Evolutionary conservation across 2,329 filamentous ascomycete genomes (phyloP).

Genomic region (Apiospora arundinis): DNA sequence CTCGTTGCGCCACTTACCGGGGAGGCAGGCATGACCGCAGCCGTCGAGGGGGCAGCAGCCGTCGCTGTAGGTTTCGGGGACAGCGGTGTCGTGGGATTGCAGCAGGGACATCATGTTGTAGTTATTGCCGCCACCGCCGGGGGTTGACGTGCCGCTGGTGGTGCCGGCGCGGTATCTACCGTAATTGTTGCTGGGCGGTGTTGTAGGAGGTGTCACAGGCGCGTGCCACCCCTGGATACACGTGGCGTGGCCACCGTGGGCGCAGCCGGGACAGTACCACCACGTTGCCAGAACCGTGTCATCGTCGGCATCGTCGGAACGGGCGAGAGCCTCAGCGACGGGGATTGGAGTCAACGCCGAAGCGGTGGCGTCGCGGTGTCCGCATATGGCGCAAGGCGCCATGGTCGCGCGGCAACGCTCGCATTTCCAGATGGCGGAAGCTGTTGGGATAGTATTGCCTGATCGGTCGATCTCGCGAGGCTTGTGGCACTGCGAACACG

Average conservation of each 20-base stretch:
- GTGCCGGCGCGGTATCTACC: background rate
- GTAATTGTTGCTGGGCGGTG: background rate
- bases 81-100: conserved; percentile 33
- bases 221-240: conserved; percentile 67
- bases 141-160: conserved; percentile 23
- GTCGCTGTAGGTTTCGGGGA: conserved; percentile 50
- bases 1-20: conserved; percentile 61
- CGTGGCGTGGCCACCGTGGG: conserved; percentile 66
- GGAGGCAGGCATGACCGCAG: conserved; percentile 68
- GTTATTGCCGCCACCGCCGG: conserved; percentile 10
- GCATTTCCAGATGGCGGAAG: conserved; percentile 61
- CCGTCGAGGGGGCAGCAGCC: conserved; percentile 71
- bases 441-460: conserved; percentile 40
- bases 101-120: background rate
- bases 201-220: conserved; percentile 31
- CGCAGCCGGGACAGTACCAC: conserved; percentile 70
- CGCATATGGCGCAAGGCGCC: conserved; percentile 65
- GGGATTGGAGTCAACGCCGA: conserved; percentile 38
- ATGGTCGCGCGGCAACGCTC: conserved; percentile 60
- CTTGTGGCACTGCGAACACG: conserved; percentile 63
- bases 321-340: conserved; percentile 33
- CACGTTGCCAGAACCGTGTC: conserved; percentile 52
- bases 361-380: conserved; percentile 55
- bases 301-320: conserved; percentile 24
- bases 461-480: conserved; percentile 60